These are phyloP conservation scores for Claviceps sp. DNA, from an alignment of 2,329 filamentous ascomycete species.

Conservation along the genomic window DNA sequence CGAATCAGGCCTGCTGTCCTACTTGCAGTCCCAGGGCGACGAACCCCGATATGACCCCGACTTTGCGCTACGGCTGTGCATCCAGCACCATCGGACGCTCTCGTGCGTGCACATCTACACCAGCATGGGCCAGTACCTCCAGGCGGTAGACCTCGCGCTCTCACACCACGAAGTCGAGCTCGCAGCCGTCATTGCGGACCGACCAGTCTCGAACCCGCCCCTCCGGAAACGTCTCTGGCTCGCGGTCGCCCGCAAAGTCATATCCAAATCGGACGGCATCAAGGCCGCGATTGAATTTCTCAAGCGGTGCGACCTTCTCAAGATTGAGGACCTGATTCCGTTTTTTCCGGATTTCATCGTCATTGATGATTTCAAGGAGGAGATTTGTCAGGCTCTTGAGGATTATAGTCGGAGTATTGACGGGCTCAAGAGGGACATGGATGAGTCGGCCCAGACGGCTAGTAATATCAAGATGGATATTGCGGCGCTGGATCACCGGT, in stretches of 20 bases:
- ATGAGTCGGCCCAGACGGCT: conserved; percentile 79
- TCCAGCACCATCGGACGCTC: conserved; percentile 83
- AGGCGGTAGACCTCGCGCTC: conserved; percentile 84
- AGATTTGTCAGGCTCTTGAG: conserved; percentile 88
- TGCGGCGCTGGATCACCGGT: conserved; percentile 69
- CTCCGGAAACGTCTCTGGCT: conserved; percentile 93
- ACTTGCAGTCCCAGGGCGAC: conserved; percentile 80
- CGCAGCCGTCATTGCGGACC: conserved; percentile 77
- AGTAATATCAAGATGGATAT: conserved; percentile 87
- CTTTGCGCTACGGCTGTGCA: conserved; percentile 89
- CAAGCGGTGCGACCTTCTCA: conserved; percentile 77
- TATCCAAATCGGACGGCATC: conserved; percentile 74
- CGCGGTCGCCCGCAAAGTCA: conserved; percentile 86
- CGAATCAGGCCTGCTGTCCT: conserved; percentile 73
- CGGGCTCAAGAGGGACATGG: conserved; percentile 81
- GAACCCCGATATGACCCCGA: conserved; percentile 86
- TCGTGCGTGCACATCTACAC: conserved; percentile 97
- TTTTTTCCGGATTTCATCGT: conserved; percentile 99
- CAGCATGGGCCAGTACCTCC: conserved; percentile 85
- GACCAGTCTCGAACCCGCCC: conserved; percentile 62
- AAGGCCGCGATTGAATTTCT: conserved; percentile 89
- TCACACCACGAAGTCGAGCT: conserved; percentile 84
- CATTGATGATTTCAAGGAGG: conserved; percentile 98
- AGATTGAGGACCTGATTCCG: conserved; percentile 92
- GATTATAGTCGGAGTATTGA: conserved; percentile 91